A percentile compares a stretch with the other conserved stretches of the same genome.
These are phyloP conservation scores for Trichoderma hamatum DNA, from an alignment of 2,329 filamentous ascomycete species.

Conservation along the genomic window DNA sequence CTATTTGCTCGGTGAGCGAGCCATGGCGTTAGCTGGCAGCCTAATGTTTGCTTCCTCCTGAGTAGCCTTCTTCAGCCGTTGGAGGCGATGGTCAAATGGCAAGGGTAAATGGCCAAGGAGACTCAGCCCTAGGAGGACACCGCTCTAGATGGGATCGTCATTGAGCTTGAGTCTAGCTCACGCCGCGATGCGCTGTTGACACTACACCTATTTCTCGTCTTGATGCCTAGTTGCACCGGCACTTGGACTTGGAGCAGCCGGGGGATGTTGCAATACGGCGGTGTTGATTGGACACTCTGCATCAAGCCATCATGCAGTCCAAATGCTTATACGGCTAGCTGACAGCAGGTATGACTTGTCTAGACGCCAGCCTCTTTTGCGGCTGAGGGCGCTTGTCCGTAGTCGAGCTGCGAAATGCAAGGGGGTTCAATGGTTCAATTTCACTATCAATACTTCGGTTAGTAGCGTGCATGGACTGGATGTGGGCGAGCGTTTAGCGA, in stretches of 20 bases:
- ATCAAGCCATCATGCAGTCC: conserved; percentile 13
- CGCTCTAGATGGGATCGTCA: background rate
- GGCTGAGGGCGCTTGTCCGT: conserved; percentile 20
- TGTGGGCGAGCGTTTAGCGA: background rate
- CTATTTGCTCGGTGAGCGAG: conserved; percentile 15
- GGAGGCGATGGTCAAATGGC: background rate
- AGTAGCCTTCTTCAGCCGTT: background rate
- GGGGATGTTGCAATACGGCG: background rate
- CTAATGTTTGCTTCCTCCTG: background rate
- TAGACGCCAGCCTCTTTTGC: conserved; percentile 10
- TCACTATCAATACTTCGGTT: conserved; percentile 3
- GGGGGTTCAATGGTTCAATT: background rate
- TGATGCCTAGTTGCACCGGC: conserved; percentile 1
- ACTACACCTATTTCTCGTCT: background rate
- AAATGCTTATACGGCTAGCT: background rate
- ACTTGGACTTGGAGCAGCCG: background rate
- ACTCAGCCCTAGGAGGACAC: background rate
- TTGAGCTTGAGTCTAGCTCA: background rate
- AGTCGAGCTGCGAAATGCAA: conserved; percentile 7
- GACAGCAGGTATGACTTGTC: background rate
- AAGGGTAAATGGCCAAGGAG: background rate
- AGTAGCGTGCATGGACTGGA: background rate
- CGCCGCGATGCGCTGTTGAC: background rate
- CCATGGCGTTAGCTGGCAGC: conserved; percentile 11
- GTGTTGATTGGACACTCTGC: conserved; percentile 8